Evolutionary conservation across 2,329 filamentous ascomycete species (phyloP).

Genomic region (Canariomyces notabilis): DNA sequence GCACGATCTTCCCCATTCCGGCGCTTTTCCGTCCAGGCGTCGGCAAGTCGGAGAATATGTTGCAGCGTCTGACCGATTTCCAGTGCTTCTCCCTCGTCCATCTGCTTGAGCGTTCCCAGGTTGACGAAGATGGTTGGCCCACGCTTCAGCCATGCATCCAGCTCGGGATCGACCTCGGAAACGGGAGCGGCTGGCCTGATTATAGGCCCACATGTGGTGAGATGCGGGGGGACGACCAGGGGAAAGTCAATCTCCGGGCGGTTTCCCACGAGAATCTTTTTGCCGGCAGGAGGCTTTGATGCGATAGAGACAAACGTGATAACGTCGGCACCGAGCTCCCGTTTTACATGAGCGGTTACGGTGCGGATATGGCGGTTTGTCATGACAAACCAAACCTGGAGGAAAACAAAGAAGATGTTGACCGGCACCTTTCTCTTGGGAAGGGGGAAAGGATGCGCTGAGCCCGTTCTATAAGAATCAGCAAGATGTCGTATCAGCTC

Average conservation of each 20-base stretch:
- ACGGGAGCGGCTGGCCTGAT: conserved; percentile 33
- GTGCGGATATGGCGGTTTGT: conserved; percentile 18
- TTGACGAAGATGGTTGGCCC: conserved; percentile 45
- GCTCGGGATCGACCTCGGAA: conserved; percentile 34
- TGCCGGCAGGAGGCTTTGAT: conserved; percentile 13
- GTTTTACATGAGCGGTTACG: conserved; percentile 6
- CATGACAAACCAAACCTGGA: conserved; percentile 22
- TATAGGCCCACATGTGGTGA: conserved; percentile 45
- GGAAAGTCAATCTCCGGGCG: conserved; percentile 37
- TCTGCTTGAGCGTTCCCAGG: conserved; percentile 37
- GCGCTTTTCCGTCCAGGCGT: too few species aligned
- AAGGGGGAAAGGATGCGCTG: conserved; percentile 42
- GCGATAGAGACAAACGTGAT: conserved; percentile 1
- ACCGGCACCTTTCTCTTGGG: conserved; percentile 38
- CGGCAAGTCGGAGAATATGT: conserved; percentile 30
- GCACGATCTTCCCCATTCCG: conserved; percentile 3
- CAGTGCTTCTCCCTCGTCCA: conserved; percentile 31
- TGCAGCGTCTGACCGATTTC: conserved; percentile 37
- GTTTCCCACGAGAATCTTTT: conserved; percentile 27
- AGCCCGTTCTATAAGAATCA: conserved; percentile 33
- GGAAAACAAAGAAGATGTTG: conserved; percentile 37
- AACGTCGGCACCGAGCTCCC: conserved; percentile 14
- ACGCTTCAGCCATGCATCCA: conserved; percentile 38
- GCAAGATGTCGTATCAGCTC: neutral
- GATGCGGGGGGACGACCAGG: conserved; percentile 27